These are phyloP conservation scores for Sphaerostilbella broomeana DNA, from an alignment of 2,329 filamentous ascomycete genomes.

Conservation along the genomic window DNA sequence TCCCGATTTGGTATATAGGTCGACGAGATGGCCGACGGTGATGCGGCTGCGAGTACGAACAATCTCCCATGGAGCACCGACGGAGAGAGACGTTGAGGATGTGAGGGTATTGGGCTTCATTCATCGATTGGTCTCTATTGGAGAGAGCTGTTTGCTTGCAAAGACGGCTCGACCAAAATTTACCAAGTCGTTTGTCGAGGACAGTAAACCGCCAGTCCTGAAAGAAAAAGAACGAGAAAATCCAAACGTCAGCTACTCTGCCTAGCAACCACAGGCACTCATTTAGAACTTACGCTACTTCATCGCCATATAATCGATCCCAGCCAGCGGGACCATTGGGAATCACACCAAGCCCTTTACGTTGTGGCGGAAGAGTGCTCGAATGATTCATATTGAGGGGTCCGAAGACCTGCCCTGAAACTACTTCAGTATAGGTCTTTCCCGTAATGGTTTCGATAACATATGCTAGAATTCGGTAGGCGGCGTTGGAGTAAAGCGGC, in stretches of 20 bases:
- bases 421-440: conserved; percentile 12
- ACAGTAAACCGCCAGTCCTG: conserved; percentile 12
- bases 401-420: conserved; percentile 5
- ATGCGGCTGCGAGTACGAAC: conserved; percentile 25
- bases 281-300: conserved; percentile 11
- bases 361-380: conserved; percentile 3
- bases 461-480: conserved; percentile 18
- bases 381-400: conserved; percentile 12
- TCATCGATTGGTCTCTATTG: conserved; percentile 11
- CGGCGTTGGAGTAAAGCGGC: conserved; percentile 20
- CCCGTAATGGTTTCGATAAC: conserved; percentile 18
- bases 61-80: conserved; percentile 23
- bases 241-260: too few species aligned
- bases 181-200: conserved; percentile 8
- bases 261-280: not conserved
- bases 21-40: conserved; percentile 23
- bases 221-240: not conserved
- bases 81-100: conserved; percentile 16
- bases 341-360: conserved; percentile 9
- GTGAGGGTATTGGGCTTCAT: conserved; percentile 16
- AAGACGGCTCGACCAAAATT: conserved; percentile 8
- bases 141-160: conserved; percentile 2
- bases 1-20: conserved; percentile 30
- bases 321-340: conserved; percentile 11
- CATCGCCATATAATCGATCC: conserved; percentile 9